Base-by-base conservation (phyloP, 2,329 filamentous ascomycete genomes). In the Alternaria brassicae region DNA sequence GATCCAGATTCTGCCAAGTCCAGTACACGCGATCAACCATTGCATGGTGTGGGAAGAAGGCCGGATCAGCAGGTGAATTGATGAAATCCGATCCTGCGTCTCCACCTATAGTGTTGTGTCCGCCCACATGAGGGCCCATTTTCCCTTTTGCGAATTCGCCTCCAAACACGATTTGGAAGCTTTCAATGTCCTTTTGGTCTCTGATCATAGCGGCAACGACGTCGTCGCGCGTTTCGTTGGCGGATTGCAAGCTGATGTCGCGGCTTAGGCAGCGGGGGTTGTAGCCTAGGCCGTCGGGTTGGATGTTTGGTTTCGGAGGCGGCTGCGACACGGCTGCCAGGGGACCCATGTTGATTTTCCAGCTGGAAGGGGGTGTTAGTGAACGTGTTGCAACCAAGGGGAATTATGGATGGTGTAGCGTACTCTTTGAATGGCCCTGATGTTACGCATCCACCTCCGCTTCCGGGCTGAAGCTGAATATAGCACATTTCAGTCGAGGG, bases 401-500 rank as follows among this genome's bases (percentile, higher is more conserved):
- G n/a, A 15, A 6, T n/a, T n/a, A 23, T 6, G 28, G 10, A 23
- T 12, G 9, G 13, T 28, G 4, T 1, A 2, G 55, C 62, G 36
- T 67, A 72, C 69, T 85, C 77, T 65, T 77, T 80, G 74, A 86
- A 85, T 0, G 84, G 84, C 0, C 85, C 85, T 0, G 75, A 78
- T 13, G 71, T 77, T 3, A 88, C 77, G 67, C 85, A 87, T 2
- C 85, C 85, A 37, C 85, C 85, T 13, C 85, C 85, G 0, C 79
- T 78, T n/a, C 83, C 85, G 0, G 81, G 80, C 0, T 81, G 83
- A 9, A 83, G 70, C 19, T 66, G 76, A 58, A 81, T 69, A 2
- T 55, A 59, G 36, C 71, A 75, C 2, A 34, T 17, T 7, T 62
- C 52, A 10, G 57, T 55, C 8, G 68, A 64, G 0, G 74, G 70